Percentiles rank a stretch among this genome's conserved stretches.
phyloP scores from a whole-genome alignment of 495 filamentous ascomycete genomes.

The Lindgomyces ingoldianus region DNA sequence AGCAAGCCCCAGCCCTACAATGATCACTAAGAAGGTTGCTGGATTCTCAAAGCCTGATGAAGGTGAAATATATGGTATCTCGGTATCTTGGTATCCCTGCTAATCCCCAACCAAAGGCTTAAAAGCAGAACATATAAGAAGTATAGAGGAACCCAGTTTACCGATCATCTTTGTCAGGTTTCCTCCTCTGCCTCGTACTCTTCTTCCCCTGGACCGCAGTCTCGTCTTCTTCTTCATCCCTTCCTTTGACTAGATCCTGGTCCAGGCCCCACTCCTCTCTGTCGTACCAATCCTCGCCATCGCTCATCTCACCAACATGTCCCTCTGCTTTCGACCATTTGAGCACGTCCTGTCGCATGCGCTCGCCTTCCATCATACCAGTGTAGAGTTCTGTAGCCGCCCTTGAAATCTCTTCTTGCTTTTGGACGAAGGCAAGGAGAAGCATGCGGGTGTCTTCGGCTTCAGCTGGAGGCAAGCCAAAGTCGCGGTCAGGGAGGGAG shows the following conservation, averaged over 20 bases:
- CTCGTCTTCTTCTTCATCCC: constrained; percentile 77
- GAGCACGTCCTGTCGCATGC: constrained; percentile 74
- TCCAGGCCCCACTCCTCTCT: constrained; percentile 82
- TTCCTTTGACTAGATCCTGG: constrained; percentile 84
- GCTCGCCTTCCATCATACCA: constrained; percentile 72
- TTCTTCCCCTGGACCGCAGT: constrained; percentile 29
- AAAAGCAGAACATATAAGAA: too few relatives aligned
- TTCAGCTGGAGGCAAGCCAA: constrained; percentile 76
- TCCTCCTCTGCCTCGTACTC: constrained; percentile 34
- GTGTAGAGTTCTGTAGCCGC: constrained; percentile 74
- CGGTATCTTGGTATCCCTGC: too few relatives aligned
- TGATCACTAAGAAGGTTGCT: too few relatives aligned
- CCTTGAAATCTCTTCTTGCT: constrained; percentile 91
- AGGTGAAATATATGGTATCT: background rate
- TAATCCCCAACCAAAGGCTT: too few relatives aligned
- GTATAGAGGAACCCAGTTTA: too few relatives aligned
- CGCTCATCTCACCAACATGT: constrained; percentile 81
- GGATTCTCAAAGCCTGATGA: too few relatives aligned
- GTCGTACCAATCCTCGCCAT: constrained; percentile 97
- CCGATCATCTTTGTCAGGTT: constrained; percentile 30
- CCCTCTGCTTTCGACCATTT: constrained; percentile 89
- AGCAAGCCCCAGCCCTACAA: too few relatives aligned
- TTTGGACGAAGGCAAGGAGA: constrained; percentile 84
- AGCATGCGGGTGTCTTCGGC: constrained; percentile 86
- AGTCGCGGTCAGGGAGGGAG: constrained; percentile 72